A percentile compares a stretch with the other conserved stretches of the same genome.
Conservation (phyloP, 2,329 filamentous ascomycete species). For the Hyphodiscus sp. region DNA sequence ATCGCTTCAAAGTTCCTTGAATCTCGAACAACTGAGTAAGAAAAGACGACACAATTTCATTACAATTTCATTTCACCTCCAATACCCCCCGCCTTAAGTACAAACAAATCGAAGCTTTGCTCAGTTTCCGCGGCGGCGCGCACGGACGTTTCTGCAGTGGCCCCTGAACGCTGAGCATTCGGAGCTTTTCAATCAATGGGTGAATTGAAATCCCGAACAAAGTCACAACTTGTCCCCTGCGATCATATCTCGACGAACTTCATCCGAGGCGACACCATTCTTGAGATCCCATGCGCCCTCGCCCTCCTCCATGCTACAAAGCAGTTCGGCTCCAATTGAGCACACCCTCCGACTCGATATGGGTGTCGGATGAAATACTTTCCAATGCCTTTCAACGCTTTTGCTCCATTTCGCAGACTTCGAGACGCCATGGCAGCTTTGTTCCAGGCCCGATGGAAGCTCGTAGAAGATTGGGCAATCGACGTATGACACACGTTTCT, state of each 20-base stretch:
- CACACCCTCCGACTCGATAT: constrained; percentile 40
- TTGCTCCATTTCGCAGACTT: constrained; percentile 28
- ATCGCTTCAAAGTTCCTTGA: constrained; percentile 39
- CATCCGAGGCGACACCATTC: no score
- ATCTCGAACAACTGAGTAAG: no score
- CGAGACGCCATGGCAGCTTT: constrained; percentile 29
- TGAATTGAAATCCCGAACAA: neutral
- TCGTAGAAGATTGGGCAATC: constrained; percentile 28
- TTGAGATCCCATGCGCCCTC: constrained; percentile 38
- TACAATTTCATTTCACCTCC: no score
- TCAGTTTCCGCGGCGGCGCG: no score
- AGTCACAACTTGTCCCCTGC: neutral
- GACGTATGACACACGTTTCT: constrained; percentile 26
- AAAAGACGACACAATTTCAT: no score
- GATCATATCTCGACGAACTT: neutral
- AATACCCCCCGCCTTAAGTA: no score
- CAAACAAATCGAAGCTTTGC: no score
- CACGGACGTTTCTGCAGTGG: neutral
- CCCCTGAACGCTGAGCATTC: neutral
- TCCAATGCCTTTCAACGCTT: constrained; percentile 43
- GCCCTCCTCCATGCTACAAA: constrained; percentile 43
- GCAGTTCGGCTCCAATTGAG: constrained; percentile 38
- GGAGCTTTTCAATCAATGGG: neutral
- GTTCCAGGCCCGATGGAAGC: constrained; percentile 31
- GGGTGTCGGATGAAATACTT: constrained; percentile 54